Conservation (phyloP, 2,329 filamentous ascomycete species). For the Paecilomyces formosus region DNA sequence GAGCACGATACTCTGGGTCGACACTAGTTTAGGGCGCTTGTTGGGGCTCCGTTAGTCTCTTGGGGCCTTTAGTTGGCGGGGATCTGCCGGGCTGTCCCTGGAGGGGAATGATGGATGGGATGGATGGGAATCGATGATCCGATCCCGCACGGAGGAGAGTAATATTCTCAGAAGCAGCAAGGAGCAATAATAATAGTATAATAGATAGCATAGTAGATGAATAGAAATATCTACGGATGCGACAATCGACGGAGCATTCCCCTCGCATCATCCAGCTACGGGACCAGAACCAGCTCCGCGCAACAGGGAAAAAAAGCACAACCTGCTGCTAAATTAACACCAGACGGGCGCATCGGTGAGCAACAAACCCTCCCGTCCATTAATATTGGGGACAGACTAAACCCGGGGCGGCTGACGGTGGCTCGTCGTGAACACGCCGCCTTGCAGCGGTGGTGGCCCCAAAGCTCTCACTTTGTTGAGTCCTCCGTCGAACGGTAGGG, state of each 20-base stretch:
- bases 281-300: too few species aligned
- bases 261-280: background rate
- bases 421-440: background rate
- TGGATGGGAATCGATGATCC: too few species aligned
- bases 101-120: background rate
- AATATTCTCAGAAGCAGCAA: background rate
- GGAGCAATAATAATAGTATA: too few species aligned
- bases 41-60: background rate
- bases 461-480: background rate
- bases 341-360: background rate
- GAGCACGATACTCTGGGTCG: too few species aligned
- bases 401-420: constrained; percentile 1
- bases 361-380: constrained; percentile 4
- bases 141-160: background rate
- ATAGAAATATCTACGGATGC: background rate
- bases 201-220: background rate
- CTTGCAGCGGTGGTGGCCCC: background rate
- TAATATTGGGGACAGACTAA: constrained; percentile 13
- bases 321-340: background rate
- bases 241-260: background rate
- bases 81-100: background rate
- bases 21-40: background rate
- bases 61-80: background rate
- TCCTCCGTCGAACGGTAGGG: background rate
- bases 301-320: background rate